Percentiles rank a stretch among this genome's conserved stretches.
phyloP scores from a whole-genome alignment of 345 rosid genomes.

The Jatropha curcas region DNA sequence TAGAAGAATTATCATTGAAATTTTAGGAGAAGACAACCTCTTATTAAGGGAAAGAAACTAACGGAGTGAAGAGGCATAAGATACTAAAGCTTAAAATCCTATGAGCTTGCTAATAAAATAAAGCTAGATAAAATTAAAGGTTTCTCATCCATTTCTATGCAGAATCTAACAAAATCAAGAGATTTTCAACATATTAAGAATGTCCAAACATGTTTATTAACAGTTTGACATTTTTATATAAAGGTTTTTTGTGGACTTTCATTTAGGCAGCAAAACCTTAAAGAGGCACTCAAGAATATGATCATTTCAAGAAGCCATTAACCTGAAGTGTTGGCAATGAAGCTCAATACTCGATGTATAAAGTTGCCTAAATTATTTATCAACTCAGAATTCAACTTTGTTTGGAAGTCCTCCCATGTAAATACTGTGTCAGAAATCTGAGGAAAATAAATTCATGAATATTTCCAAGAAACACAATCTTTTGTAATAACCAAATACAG shows the following conservation, averaged over 20 bases:
- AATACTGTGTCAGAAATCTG: slow-evolving; percentile 60
- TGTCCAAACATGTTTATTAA: not conserved
- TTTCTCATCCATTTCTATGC: not conserved
- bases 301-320: not conserved
- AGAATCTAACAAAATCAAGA: not conserved
- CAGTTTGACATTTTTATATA: not conserved
- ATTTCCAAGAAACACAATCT: slow-evolving; percentile 3
- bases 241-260: not conserved
- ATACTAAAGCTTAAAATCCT: not conserved
- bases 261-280: slow-evolving; percentile 6
- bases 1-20: slow-evolving; percentile 4
- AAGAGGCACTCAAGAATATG: not conserved
- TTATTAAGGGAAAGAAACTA: not conserved
- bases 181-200: not conserved
- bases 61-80: not conserved
- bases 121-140: not conserved
- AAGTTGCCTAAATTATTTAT: slow-evolving; percentile 62
- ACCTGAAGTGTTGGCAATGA: slow-evolving; percentile 67
- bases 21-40: not conserved
- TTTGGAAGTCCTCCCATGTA: slow-evolving; percentile 64
- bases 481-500: not conserved
- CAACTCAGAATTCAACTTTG: slow-evolving; percentile 54
- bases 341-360: slow-evolving; percentile 57
- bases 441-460: slow-evolving; percentile 5
- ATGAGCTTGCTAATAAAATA: not conserved